phyloP scores from a whole-genome alignment of 2,329 filamentous ascomycete species.

The Penicillium sp. region DNA sequence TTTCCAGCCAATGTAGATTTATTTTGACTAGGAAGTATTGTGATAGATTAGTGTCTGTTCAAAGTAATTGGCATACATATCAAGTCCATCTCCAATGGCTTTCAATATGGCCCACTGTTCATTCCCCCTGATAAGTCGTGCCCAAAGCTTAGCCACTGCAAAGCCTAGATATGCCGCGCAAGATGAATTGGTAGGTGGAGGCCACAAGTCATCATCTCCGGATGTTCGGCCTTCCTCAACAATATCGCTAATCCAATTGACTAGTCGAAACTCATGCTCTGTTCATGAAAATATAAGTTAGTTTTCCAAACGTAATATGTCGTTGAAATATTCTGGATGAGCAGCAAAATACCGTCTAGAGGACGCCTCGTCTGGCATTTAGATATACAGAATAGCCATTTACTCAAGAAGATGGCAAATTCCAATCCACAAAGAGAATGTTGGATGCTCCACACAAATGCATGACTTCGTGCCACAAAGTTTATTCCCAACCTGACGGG shows the following conservation, averaged over 20 bases:
- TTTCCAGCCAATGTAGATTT: no score
- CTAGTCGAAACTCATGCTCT: constrained; percentile 20
- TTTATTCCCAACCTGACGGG: constrained; percentile 30
- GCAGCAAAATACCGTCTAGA: not conserved
- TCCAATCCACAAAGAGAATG: constrained; percentile 31
- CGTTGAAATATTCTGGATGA: not conserved
- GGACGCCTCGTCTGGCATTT: not conserved
- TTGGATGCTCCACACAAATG: constrained; percentile 30
- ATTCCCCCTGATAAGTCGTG: constrained; percentile 30
- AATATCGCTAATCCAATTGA: constrained; percentile 26
- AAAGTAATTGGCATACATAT: constrained; percentile 29
- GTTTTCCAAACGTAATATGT: not conserved
- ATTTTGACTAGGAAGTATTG: no score
- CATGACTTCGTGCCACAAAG: constrained; percentile 23
- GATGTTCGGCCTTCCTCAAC: constrained; percentile 26
- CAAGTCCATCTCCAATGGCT: constrained; percentile 46
- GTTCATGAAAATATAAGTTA: not conserved
- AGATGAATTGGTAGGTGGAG: not conserved
- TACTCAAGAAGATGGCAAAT: constrained; percentile 27
- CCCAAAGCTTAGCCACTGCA: constrained; percentile 25
- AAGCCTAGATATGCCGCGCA: constrained; percentile 18
- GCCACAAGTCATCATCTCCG: constrained; percentile 16
- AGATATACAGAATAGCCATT: constrained; percentile 24
- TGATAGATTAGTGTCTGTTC: constrained; percentile 1
- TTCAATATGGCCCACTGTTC: constrained; percentile 51